Evolutionary conservation across 768 basidiomycete genomes (phyloP).

Genomic region (Leccinum ochraceum): DNA sequence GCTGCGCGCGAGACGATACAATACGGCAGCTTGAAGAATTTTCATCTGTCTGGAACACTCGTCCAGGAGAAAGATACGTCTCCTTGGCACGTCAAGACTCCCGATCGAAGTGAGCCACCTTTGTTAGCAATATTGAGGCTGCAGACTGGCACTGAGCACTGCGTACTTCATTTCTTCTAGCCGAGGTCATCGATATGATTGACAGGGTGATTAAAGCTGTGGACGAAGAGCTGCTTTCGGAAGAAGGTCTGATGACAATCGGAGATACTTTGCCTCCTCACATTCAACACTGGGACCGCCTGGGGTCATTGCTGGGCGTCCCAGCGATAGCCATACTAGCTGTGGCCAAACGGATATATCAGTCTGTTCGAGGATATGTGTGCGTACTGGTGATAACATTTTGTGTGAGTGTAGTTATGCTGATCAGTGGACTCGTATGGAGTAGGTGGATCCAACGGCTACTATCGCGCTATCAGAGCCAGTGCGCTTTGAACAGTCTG

Average conservation of each 20-base stretch:
- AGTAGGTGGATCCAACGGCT: background rate
- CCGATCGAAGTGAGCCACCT: background rate
- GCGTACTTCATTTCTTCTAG: background rate
- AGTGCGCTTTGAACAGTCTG: background rate
- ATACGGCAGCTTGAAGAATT: background rate
- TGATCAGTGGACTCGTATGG: background rate
- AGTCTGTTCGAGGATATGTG: background rate
- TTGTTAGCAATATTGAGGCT: background rate
- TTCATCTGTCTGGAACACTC: background rate
- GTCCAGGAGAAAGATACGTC: background rate
- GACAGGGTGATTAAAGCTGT: background rate
- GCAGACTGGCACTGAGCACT: background rate
- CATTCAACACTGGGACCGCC: background rate
- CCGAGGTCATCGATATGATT: background rate
- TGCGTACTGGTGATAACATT: background rate
- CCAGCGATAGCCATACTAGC: background rate
- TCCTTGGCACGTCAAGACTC: background rate
- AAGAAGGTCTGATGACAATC: background rate
- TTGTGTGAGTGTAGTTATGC: background rate
- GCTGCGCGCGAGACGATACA: background rate
- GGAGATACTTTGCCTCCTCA: background rate
- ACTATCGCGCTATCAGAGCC: background rate
- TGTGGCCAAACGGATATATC: background rate
- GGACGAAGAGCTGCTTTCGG: background rate
- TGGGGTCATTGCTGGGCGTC: conserved; percentile 1